These are phyloP conservation scores for Calonectria multiphialidica DNA, from an alignment of 2,329 filamentous ascomycete genomes.

Conservation along the genomic window DNA sequence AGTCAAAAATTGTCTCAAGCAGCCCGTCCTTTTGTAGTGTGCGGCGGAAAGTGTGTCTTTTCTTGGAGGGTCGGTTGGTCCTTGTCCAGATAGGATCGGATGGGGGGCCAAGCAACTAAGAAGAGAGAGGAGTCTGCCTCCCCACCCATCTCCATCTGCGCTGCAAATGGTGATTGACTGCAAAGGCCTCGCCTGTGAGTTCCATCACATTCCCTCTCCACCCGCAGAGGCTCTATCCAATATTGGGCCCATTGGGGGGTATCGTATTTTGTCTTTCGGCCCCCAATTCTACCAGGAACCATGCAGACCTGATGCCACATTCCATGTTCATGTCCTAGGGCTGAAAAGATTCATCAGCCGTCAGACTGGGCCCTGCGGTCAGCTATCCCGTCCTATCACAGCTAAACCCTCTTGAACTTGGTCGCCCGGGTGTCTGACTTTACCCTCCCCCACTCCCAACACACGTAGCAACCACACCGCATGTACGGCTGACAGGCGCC, in stretches of 20 bases:
- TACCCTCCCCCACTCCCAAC: neutral
- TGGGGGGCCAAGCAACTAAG: too few relatives aligned
- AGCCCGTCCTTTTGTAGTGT: neutral
- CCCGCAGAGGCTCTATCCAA: neutral
- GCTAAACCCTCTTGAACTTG: neutral
- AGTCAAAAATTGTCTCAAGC: neutral
- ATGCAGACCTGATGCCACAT: neutral
- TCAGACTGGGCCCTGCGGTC: neutral
- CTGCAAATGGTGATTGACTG: neutral
- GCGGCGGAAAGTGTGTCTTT: neutral
- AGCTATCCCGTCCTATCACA: neutral
- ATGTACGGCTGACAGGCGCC: neutral
- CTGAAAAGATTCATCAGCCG: neutral
- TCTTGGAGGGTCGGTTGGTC: neutral
- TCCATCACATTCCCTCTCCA: neutral
- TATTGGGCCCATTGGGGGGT: neutral
- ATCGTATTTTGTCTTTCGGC: neutral
- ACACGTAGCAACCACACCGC: neutral
- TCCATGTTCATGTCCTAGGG: neutral
- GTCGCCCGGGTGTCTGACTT: neutral
- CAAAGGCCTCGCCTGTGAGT: neutral
- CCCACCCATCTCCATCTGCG: neutral
- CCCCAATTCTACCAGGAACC: neutral
- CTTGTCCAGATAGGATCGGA: neutral
- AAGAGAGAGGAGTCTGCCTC: too few relatives aligned